phyloP scores from a whole-genome alignment of 2,329 filamentous ascomycete species.

The Neopestalotiopsis clavispora region DNA sequence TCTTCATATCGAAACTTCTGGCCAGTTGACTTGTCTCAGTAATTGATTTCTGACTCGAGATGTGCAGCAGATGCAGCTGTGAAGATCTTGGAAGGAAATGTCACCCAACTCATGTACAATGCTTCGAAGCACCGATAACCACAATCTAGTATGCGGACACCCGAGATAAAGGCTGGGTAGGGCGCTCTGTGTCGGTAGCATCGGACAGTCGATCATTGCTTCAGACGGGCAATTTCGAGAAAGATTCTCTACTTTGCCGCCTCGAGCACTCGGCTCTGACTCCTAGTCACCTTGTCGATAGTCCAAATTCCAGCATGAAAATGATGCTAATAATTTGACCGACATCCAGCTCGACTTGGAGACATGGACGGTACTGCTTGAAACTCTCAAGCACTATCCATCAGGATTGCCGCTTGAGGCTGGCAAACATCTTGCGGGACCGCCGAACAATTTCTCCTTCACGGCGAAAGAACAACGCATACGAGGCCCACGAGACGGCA shows the following conservation, averaged over 20 bases:
- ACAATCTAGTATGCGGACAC: background rate
- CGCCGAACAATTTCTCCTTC: background rate
- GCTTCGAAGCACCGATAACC: background rate
- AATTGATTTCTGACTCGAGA: too few relatives aligned
- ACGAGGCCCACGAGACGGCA: background rate
- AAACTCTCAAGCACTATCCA: background rate
- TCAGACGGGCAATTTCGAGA: background rate
- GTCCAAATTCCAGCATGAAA: too few relatives aligned
- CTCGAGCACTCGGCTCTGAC: background rate
- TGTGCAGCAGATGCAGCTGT: background rate
- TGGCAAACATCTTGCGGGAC: background rate
- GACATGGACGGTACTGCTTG: too few relatives aligned
- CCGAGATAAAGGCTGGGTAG: background rate
- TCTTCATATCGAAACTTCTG: too few relatives aligned
- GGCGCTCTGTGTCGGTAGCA: background rate
- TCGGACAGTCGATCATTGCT: background rate
- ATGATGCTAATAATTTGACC: too few relatives aligned
- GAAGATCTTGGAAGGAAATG: background rate
- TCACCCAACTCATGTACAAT: background rate
- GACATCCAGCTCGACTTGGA: too few relatives aligned
- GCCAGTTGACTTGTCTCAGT: too few relatives aligned
- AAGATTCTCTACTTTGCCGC: background rate
- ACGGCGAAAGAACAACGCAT: background rate
- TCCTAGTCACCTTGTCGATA: too few relatives aligned
- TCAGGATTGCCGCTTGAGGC: background rate